A percentile compares a stretch with the other conserved stretches of the same genome.
Evolutionary conservation across 2,329 filamentous ascomycete genomes (phyloP).

Genomic region (Apiospora pterosperma): DNA sequence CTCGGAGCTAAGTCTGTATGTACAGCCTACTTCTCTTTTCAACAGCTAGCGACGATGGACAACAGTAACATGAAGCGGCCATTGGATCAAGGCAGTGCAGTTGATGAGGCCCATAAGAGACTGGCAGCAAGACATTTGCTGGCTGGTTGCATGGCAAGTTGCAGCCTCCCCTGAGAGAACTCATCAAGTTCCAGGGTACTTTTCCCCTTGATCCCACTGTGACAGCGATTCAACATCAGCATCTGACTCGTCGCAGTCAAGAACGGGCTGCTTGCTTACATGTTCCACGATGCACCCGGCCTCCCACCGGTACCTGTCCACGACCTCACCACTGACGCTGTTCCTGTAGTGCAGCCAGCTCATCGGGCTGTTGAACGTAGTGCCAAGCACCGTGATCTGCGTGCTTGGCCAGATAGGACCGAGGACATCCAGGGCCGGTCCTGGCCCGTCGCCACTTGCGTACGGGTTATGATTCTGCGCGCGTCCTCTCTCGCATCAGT

Average conservation of each 20-base stretch:
- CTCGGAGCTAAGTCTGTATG: background rate
- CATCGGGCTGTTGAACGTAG: conserved; percentile 12
- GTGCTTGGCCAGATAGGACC: conserved; percentile 13
- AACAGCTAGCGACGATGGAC: background rate
- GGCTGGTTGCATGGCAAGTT: background rate
- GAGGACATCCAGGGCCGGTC: conserved; percentile 15
- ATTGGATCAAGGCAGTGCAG: background rate
- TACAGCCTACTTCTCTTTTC: background rate
- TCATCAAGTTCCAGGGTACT: conserved; percentile 6
- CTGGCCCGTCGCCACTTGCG: conserved; percentile 14
- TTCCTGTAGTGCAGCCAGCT: conserved; percentile 16
- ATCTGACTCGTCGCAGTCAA: background rate
- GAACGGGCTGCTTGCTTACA: conserved; percentile 12
- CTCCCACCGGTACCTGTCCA: conserved; percentile 19
- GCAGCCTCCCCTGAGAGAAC: conserved; percentile 2
- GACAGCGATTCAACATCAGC: background rate
- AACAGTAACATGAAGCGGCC: background rate
- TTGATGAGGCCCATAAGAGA: background rate
- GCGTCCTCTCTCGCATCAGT: background rate
- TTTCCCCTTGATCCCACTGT: conserved; percentile 15
- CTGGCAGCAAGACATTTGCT: background rate
- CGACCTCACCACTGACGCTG: conserved; percentile 13
- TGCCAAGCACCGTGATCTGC: conserved; percentile 13
- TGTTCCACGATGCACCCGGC: conserved; percentile 22
- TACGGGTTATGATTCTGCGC: conserved; percentile 18